These are phyloP conservation scores for Chytriomyces sp. DNA, from an alignment of 192 early-diverging fungal genomes.

Conservation along the genomic window DNA sequence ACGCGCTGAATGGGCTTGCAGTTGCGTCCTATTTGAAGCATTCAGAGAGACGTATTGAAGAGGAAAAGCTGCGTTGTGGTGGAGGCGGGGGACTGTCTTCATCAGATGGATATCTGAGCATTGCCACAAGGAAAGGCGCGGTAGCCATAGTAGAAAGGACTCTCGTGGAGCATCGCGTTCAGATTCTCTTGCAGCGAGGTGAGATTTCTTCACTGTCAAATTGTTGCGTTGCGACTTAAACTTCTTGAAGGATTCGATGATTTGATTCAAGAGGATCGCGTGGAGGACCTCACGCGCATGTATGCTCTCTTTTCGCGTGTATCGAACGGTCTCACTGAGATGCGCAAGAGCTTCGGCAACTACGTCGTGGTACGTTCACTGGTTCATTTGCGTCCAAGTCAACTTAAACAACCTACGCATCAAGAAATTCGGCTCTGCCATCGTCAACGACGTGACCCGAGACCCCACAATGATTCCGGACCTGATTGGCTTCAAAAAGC, in stretches of 20 bases:
- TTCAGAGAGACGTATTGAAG: constrained; percentile 69
- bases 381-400: constrained; percentile 57
- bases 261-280: constrained; percentile 65
- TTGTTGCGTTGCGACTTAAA: background rate
- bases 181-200: constrained; percentile 69
- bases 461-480: constrained; percentile 73
- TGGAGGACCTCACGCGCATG: constrained; percentile 71
- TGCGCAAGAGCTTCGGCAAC: constrained; percentile 62
- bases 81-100: constrained; percentile 34
- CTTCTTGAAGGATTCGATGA: constrained; percentile 62
- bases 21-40: constrained; percentile 72
- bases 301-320: constrained; percentile 73
- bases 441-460: constrained; percentile 31
- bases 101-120: constrained; percentile 78
- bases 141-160: constrained; percentile 64
- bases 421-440: constrained; percentile 38
- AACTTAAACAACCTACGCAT: constrained; percentile 37
- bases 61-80: constrained; percentile 65
- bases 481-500: constrained; percentile 73
- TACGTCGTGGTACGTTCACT: constrained; percentile 67
- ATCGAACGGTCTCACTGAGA: constrained; percentile 57
- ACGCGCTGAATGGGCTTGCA: constrained; percentile 10
- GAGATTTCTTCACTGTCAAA: background rate
- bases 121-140: constrained; percentile 65
- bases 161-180: constrained; percentile 71